These are phyloP conservation scores for Kluyveromyces sp. DNA, from an alignment of 1,139 yeast species.

Conservation along the genomic window DNA sequence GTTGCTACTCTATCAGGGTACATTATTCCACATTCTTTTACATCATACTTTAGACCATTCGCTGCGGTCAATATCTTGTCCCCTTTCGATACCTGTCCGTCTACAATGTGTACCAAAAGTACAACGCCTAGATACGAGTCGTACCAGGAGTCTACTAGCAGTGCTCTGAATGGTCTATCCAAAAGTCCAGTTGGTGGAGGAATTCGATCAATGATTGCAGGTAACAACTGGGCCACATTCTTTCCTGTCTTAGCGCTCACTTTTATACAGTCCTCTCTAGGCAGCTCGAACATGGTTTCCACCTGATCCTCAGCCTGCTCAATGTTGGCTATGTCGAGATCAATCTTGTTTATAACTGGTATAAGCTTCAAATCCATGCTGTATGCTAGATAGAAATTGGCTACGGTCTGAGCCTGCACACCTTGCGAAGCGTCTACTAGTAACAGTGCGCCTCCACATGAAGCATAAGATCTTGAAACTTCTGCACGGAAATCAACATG, in stretches of 20 bases:
- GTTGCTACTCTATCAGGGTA: slow-evolving; percentile 76
- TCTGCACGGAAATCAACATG: slow-evolving; percentile 96
- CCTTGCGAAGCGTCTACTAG: slow-evolving; percentile 95
- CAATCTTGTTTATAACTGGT: slow-evolving; percentile 90
- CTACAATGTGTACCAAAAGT: slow-evolving; percentile 74
- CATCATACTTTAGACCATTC: slow-evolving; percentile 69
- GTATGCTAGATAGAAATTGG: slow-evolving; percentile 86
- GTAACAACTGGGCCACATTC: slow-evolving; percentile 68
- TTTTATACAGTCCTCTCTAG: slow-evolving; percentile 65
- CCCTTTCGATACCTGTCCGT: slow-evolving; percentile 71
- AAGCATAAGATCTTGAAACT: slow-evolving; percentile 87
- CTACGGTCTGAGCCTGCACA: slow-evolving; percentile 95
- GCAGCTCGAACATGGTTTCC: slow-evolving; percentile 73
- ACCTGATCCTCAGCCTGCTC: slow-evolving; percentile 77
- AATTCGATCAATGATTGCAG: slow-evolving; percentile 69
- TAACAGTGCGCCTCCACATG: slow-evolving; percentile 90
- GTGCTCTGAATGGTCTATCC: slow-evolving; percentile 57
- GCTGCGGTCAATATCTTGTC: slow-evolving; percentile 73
- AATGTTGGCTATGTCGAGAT: slow-evolving; percentile 75
- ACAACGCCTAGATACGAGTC: slow-evolving; percentile 93
- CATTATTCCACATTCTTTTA: slow-evolving; percentile 92
- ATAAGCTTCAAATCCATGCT: slow-evolving; percentile 74
- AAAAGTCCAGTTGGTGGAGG: slow-evolving; percentile 63
- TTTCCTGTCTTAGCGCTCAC: slow-evolving; percentile 91
- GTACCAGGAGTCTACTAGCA: slow-evolving; percentile 95